Percentiles rank a stretch among this genome's conserved stretches.
Conservation (phyloP, 208 protist species). For the Trypanosoma platydactyli region DNA sequence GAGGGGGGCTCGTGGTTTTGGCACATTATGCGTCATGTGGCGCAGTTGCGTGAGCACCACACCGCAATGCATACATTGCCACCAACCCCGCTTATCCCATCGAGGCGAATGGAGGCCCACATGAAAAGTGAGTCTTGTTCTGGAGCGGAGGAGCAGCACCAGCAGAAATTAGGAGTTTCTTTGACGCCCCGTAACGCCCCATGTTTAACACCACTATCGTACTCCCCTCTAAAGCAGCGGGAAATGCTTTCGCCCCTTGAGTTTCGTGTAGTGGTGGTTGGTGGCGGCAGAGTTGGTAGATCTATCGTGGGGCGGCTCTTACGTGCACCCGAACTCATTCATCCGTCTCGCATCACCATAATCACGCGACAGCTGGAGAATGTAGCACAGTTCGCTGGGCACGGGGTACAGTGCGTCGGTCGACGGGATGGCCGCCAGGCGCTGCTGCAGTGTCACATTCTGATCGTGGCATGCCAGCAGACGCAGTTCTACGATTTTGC, state of each 20-base stretch:
- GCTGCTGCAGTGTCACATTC: conserved; percentile 45
- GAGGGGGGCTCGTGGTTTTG: conserved; percentile 56
- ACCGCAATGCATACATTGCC: conserved; percentile 11
- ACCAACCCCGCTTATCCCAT: conserved; percentile 1
- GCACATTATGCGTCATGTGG: conserved; percentile 38
- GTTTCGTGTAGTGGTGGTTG: conserved; percentile 54
- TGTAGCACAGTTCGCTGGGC: conserved; percentile 39
- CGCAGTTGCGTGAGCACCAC: conserved; percentile 31
- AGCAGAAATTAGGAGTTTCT: too few species aligned
- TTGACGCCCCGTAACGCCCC: too few species aligned
- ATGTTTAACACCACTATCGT: not conserved
- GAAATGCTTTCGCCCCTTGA: conserved; percentile 47
- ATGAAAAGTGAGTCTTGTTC: too few species aligned
- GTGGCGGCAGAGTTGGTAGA: conserved; percentile 58
- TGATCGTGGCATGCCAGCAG: conserved; percentile 67
- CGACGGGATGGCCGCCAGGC: conserved; percentile 45
- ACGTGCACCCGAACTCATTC: conserved; percentile 35
- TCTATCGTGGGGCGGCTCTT: conserved; percentile 37
- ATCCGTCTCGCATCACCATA: conserved; percentile 75
- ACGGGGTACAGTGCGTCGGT: conserved; percentile 56
- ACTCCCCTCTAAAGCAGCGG: conserved; percentile 3
- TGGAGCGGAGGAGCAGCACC: not conserved
- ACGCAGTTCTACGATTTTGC: conserved; percentile 56
- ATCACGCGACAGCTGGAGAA: conserved; percentile 65
- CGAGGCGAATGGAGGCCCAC: not conserved